Base-by-base conservation (phyloP, 177 flowering plant genomes). In the Tripterygium wilfordii region DNA sequence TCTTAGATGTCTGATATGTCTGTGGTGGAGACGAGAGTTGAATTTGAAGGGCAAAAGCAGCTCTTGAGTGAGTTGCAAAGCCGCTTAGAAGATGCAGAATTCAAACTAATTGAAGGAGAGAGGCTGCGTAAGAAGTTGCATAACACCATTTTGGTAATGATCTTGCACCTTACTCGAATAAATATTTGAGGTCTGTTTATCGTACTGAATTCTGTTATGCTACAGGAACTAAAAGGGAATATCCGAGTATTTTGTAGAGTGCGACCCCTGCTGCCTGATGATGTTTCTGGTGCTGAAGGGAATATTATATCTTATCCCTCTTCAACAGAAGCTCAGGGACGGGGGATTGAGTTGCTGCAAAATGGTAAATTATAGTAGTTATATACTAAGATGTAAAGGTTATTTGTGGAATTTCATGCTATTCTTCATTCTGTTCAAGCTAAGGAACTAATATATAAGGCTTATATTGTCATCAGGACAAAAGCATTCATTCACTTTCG, bases 201-300 rank as follows among this genome's bases (percentile, higher is more conserved):
- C 38, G 8, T 27, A 37, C 36, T 30, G 15, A 47, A 16, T 2
- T 26, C 16, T 62, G 42, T 48, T 27, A 45, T 45, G 36, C 27
- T 74, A 49, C 75, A 89, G 99, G 99, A 94, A 66, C 55, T 94
- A 23, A 94, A 94, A 61, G 99, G 99, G 21, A 94, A 94, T 51
- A 89, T 94, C 20, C 81, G 99, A 0, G 99, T 94, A 10, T 94
- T 94, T 65, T 94, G 99, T 58, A 70, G 99, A 73, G 97, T 94
- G 2, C 76, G 99, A 3, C 99, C 99, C 21, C 51, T 87, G 23
- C 60, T 94, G 50, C 83, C 96, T 37, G 96, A 85, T 38, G 97
- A 89, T 45, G 67, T 69, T 55, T 64, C 53, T 49, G 62, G 67
- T 13, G 15, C 68, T 23, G 96, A 85, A 38, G 60, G 62, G 10